Conservation (phyloP, 2,329 filamentous ascomycete species). For the Cordyceps fumosorosea region DNA sequence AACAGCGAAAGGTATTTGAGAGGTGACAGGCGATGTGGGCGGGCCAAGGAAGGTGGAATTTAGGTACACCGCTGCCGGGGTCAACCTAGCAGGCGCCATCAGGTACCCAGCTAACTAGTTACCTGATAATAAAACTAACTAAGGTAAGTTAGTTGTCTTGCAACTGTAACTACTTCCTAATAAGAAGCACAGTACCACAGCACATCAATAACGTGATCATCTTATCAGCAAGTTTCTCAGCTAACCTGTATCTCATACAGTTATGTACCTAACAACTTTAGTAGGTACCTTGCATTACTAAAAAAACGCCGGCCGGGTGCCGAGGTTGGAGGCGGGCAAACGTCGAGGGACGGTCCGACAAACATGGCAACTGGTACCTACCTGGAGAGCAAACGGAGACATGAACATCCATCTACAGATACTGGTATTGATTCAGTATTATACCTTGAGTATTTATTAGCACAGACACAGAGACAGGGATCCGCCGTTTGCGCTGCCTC, state of each 20-base stretch:
- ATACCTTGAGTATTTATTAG: neutral
- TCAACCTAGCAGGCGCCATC: neutral
- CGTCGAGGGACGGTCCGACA: neutral
- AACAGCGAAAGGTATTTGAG: neutral
- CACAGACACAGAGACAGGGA: neutral
- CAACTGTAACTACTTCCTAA: too few species aligned
- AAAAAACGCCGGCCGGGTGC: neutral
- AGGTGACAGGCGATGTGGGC: neutral
- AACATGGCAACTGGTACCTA: neutral
- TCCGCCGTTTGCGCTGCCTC: neutral
- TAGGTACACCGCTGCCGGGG: neutral
- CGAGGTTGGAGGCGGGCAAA: neutral
- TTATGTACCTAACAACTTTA: too few species aligned
- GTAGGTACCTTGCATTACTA: neutral
- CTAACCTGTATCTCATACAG: too few species aligned
- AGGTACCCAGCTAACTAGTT: too few species aligned
- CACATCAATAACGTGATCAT: too few species aligned
- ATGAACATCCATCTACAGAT: too few species aligned
- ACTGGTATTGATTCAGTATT: too few species aligned
- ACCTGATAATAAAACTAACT: too few species aligned
- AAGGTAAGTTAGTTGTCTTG: too few species aligned
- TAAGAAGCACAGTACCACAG: too few species aligned
- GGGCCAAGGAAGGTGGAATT: neutral
- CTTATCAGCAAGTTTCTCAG: too few species aligned
- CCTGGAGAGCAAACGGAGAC: neutral